phyloP scores from a whole-genome alignment of 2,329 filamentous ascomycete genomes.

The Cryoendolithus antarcticus region DNA sequence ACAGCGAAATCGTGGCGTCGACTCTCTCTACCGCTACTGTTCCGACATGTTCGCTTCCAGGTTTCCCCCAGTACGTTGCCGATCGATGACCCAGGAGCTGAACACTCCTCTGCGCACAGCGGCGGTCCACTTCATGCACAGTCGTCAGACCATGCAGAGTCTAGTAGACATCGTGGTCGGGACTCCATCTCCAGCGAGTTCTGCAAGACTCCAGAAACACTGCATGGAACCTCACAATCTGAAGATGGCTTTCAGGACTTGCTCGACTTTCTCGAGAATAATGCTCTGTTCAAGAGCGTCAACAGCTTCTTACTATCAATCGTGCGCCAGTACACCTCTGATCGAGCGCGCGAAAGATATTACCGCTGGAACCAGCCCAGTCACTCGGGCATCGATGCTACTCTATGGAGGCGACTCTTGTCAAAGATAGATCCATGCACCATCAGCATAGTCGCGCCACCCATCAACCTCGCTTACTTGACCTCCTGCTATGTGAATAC shows the following conservation, averaged over 20 bases:
- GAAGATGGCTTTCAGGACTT: constrained; percentile 15
- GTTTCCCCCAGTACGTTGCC: constrained; percentile 1
- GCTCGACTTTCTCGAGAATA: constrained; percentile 10
- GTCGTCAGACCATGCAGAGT: not conserved
- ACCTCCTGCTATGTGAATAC: constrained; percentile 45
- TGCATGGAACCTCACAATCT: constrained; percentile 8
- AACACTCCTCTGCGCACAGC: not conserved
- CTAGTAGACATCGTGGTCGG: not conserved
- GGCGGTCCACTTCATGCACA: not conserved
- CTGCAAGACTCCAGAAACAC: not conserved
- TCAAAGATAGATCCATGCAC: constrained; percentile 36
- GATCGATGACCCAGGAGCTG: not conserved
- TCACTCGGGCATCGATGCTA: constrained; percentile 7
- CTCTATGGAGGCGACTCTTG: constrained; percentile 44
- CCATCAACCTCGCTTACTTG: constrained; percentile 49
- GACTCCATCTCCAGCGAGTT: not conserved
- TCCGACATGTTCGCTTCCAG: constrained; percentile 38
- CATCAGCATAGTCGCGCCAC: constrained; percentile 40
- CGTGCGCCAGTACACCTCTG: constrained; percentile 20
- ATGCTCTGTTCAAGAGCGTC: constrained; percentile 18
- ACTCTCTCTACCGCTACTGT: constrained; percentile 43
- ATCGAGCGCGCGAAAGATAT: constrained; percentile 23
- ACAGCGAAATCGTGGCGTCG: constrained; percentile 43
- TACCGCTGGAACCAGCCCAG: constrained; percentile 10
- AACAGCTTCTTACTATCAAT: constrained; percentile 36